A percentile compares a stretch with the other conserved stretches of the same genome.
These are phyloP conservation scores for Xanthoconium purpureum DNA, from an alignment of 768 basidiomycete genomes.

Conservation along the genomic window DNA sequence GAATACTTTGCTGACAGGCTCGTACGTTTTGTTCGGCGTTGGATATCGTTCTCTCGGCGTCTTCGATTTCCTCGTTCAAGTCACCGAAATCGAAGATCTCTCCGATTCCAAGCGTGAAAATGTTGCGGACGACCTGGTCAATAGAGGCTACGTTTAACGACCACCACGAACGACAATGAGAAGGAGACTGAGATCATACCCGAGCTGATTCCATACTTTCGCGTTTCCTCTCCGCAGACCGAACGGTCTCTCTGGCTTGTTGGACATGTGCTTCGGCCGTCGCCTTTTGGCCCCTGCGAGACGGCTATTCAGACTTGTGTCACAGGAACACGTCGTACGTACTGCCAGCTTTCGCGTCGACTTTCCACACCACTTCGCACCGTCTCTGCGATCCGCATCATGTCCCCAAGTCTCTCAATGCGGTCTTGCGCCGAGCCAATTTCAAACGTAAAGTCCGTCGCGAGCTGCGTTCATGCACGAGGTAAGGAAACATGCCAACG, in stretches of 20 bases:
- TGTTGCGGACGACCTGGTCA: constrained; percentile 11
- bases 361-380: background rate
- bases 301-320: background rate
- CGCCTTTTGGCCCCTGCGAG: constrained; percentile 1
- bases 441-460: constrained; percentile 14
- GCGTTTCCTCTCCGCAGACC: constrained; percentile 9
- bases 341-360: constrained; percentile 8
- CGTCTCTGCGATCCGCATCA: background rate
- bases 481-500: background rate
- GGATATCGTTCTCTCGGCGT: constrained; percentile 4
- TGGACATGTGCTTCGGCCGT: constrained; percentile 1
- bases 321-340: background rate
- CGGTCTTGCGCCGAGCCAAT: background rate
- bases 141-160: background rate
- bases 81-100: constrained; percentile 17
- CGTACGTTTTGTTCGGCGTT: constrained; percentile 2
- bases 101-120: constrained; percentile 14
- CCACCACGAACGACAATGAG: background rate
- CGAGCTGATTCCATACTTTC: constrained; percentile 16
- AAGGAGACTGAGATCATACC: background rate
- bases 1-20: constrained; percentile 8
- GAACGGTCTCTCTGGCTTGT: constrained; percentile 12
- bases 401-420: background rate
- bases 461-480: background rate
- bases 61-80: constrained; percentile 14